Evolutionary conservation across 495 filamentous ascomycete species (phyloP).

Genomic region (Penicillium angulare): DNA sequence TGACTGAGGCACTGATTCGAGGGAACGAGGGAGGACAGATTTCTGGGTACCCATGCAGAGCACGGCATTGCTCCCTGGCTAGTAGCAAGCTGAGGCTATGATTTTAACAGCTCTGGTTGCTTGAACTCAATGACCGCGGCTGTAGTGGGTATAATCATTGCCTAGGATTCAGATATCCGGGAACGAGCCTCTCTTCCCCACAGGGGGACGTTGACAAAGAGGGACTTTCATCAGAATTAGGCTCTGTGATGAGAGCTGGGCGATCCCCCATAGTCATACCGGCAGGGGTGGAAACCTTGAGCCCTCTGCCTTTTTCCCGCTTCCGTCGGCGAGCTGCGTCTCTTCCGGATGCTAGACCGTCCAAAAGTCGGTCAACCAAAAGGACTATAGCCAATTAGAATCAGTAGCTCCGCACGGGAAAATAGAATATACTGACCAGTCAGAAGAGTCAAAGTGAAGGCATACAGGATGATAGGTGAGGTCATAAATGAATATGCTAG

Average conservation of each 20-base stretch:
- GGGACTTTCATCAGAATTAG: background rate
- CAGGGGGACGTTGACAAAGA: background rate
- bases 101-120: background rate
- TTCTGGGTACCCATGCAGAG: background rate
- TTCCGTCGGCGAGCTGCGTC: conserved; percentile 32
- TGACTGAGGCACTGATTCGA: background rate
- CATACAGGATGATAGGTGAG: conserved; percentile 42
- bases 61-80: background rate
- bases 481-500: conserved; percentile 43
- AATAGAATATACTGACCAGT: conserved; percentile 35
- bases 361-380: conserved; percentile 45
- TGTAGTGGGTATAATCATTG: background rate
- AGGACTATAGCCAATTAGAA: conserved; percentile 30
- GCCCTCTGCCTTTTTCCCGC: conserved; percentile 22
- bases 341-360: conserved; percentile 22
- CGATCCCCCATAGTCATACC: conserved; percentile 5
- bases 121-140: background rate
- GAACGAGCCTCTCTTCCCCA: background rate
- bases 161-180: background rate
- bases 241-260: background rate
- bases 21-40: background rate
- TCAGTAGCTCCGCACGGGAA: background rate
- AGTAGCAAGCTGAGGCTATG: background rate
- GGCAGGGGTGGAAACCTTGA: conserved; percentile 4
- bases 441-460: conserved; percentile 36